These are phyloP conservation scores for Saccharomyces kudriavzevii DNA, from an alignment of 805 yeast species.

Conservation along the genomic window DNA sequence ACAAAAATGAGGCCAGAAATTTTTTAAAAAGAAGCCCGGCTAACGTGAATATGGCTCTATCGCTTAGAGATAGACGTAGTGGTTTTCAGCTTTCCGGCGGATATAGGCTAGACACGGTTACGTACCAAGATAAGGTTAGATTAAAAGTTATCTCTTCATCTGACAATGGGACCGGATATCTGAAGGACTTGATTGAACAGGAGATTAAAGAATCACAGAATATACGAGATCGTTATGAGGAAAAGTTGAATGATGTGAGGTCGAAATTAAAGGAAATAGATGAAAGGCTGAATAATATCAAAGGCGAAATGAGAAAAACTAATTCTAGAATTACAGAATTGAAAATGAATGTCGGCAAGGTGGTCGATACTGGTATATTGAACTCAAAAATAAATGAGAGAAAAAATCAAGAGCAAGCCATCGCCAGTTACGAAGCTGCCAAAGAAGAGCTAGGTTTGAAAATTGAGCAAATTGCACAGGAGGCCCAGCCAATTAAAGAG, in stretches of 20 bases:
- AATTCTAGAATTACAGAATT: slow-evolving; percentile 19
- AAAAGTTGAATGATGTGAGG: slow-evolving; percentile 4
- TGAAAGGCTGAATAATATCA: slow-evolving; percentile 28
- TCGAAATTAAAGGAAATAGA: slow-evolving; percentile 7
- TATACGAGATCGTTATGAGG: slow-evolving; percentile 15
- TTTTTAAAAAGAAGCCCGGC: slow-evolving; percentile 31
- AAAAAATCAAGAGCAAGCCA: slow-evolving; percentile 18
- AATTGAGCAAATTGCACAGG: slow-evolving; percentile 14
- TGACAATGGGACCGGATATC: slow-evolving; percentile 15
- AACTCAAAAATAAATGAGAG: slow-evolving; percentile 19
- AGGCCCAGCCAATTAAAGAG: slow-evolving; percentile 13
- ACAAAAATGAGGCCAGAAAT: slow-evolving; percentile 44
- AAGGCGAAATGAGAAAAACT: slow-evolving; percentile 24
- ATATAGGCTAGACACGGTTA: slow-evolving; percentile 46
- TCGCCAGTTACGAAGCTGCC: slow-evolving; percentile 20
- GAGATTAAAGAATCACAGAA: slow-evolving; percentile 22
- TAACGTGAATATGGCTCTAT: slow-evolving; percentile 37
- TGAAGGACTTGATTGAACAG: slow-evolving; percentile 16
- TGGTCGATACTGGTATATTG: slow-evolving; percentile 25
- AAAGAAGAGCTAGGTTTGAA: slow-evolving; percentile 20
- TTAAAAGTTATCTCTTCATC: slow-evolving; percentile 16
- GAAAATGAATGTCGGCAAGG: slow-evolving; percentile 20
- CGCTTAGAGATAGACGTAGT: slow-evolving; percentile 34
- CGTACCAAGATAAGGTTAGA: slow-evolving; percentile 28
- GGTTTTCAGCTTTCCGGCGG: slow-evolving; percentile 45